Percentiles rank a stretch among this genome's conserved stretches.
Conservation (phyloP, 139 green algal genomes). For the Asterochloris erici region DNA sequence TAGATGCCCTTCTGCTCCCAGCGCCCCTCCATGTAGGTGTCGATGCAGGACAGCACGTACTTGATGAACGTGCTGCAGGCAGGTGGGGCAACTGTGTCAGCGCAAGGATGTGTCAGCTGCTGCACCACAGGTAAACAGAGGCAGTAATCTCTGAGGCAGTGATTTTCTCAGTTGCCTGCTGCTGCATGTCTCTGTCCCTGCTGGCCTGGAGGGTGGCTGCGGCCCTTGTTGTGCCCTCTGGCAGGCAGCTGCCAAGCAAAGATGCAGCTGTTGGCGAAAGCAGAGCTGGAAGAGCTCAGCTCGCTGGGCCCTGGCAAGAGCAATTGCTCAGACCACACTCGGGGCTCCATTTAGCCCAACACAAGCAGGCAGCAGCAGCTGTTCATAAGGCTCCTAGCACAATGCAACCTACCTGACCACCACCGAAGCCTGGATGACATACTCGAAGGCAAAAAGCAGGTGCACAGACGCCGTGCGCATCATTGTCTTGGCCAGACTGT, state of each 20-base stretch:
- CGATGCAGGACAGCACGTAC: slow-evolving; percentile 76
- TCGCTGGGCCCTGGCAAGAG: too few species aligned
- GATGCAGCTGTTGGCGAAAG: too few species aligned
- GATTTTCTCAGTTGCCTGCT: too few species aligned
- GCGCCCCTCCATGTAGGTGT: slow-evolving; percentile 78
- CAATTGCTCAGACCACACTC: too few species aligned
- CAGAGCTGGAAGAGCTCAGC: too few species aligned
- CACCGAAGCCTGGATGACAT: slow-evolving; percentile 72
- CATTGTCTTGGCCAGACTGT: slow-evolving; percentile 69
- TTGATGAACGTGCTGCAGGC: slow-evolving; percentile 65
- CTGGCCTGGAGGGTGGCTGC: too few species aligned
- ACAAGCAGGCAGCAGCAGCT: background rate
- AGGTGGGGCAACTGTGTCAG: slow-evolving; percentile 30
- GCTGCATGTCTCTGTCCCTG: too few species aligned
- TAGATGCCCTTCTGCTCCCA: slow-evolving; percentile 89
- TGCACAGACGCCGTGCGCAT: slow-evolving; percentile 73
- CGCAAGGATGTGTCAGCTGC: slow-evolving; percentile 46
- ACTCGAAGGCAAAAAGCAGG: slow-evolving; percentile 98
- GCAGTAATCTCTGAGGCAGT: too few species aligned
- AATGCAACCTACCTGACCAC: background rate
- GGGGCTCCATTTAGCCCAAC: background rate
- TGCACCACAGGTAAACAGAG: too few species aligned
- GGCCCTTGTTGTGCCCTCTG: too few species aligned
- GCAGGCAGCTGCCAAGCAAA: too few species aligned
- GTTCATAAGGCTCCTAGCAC: background rate